Evolutionary conservation across 331 rosid species (phyloP).

Genomic region (Arachis monticola): DNA sequence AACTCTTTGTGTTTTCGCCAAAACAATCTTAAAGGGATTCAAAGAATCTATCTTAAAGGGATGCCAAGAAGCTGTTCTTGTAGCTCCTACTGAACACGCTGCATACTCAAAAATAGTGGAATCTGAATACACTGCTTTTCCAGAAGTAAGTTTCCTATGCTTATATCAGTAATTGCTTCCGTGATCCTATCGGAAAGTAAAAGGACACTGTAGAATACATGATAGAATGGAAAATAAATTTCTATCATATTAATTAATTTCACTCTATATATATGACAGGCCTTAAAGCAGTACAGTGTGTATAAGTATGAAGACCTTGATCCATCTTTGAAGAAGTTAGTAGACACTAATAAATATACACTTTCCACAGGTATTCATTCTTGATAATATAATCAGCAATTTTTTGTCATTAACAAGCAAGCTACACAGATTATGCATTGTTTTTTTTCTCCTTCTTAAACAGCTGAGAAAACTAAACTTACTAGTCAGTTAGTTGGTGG

Average conservation of each 20-base stretch:
- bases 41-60: slow-evolving; percentile 35
- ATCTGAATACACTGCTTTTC: slow-evolving; percentile 43
- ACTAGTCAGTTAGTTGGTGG: slow-evolving; percentile 62
- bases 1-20: slow-evolving; percentile 1
- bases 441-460: background rate
- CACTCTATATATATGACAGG: slow-evolving; percentile 38
- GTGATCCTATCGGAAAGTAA: slow-evolving; percentile 1
- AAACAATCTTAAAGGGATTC: slow-evolving; percentile 44
- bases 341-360: slow-evolving; percentile 36
- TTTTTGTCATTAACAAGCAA: background rate
- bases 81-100: slow-evolving; percentile 36
- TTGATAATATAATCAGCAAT: background rate
- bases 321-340: slow-evolving; percentile 61
- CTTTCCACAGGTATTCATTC: slow-evolving; percentile 55
- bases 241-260: slow-evolving; percentile 6
- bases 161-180: slow-evolving; percentile 33
- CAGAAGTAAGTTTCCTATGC: slow-evolving; percentile 50
- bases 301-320: slow-evolving; percentile 47
- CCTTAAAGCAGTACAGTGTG: slow-evolving; percentile 29
- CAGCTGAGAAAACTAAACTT: slow-evolving; percentile 47
- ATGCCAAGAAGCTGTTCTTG: background rate
- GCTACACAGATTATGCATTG: background rate
- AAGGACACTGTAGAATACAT: background rate
- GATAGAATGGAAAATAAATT: slow-evolving; percentile 24
- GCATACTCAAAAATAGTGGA: slow-evolving; percentile 43